A percentile compares a stretch with the other conserved stretches of the same genome.
These are phyloP conservation scores for Misopates orontium DNA, from an alignment of 257 asterid species.

Conservation along the genomic window DNA sequence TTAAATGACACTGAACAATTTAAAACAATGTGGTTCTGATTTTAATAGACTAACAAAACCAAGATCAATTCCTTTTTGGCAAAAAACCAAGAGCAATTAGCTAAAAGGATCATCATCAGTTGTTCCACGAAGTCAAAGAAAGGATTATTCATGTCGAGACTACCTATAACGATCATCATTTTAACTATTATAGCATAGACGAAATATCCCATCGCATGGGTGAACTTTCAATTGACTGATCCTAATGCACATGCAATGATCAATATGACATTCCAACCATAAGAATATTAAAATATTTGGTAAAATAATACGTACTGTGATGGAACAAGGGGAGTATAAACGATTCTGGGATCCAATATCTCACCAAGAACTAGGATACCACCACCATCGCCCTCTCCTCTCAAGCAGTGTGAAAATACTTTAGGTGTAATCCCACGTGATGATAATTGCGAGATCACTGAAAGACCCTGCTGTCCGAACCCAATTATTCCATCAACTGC, in stretches of 20 bases:
- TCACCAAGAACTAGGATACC: conserved; percentile 95
- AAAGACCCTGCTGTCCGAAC: conserved; percentile 71
- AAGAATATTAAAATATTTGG: conserved; percentile 12
- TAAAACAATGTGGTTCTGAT: background rate
- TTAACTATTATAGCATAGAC: background rate
- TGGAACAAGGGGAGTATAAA: conserved; percentile 92
- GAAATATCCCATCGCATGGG: conserved; percentile 1
- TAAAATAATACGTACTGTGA: conserved; percentile 69
- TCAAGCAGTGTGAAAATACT: conserved; percentile 87
- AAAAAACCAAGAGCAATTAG: conserved; percentile 1
- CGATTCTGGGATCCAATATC: conserved; percentile 84
- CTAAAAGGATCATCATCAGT: conserved; percentile 20
- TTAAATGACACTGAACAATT: background rate
- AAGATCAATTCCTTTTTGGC: no score
- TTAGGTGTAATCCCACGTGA: conserved; percentile 76
- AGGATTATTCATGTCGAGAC: background rate
- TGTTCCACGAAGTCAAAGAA: background rate
- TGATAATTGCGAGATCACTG: conserved; percentile 78
- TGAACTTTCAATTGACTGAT: conserved; percentile 16
- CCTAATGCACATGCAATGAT: conserved; percentile 5
- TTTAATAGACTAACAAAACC: conserved; percentile 8
- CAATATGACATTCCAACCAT: conserved; percentile 11
- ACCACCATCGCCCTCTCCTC: conserved; percentile 84
- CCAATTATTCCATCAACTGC: conserved; percentile 94
- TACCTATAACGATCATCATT: conserved; percentile 3